A percentile compares a stretch with the other conserved stretches of the same genome.
These are phyloP conservation scores for Globisporangium cylindrosporum DNA, from an alignment of 352 stramenopile genomes.

Conservation along the genomic window DNA sequence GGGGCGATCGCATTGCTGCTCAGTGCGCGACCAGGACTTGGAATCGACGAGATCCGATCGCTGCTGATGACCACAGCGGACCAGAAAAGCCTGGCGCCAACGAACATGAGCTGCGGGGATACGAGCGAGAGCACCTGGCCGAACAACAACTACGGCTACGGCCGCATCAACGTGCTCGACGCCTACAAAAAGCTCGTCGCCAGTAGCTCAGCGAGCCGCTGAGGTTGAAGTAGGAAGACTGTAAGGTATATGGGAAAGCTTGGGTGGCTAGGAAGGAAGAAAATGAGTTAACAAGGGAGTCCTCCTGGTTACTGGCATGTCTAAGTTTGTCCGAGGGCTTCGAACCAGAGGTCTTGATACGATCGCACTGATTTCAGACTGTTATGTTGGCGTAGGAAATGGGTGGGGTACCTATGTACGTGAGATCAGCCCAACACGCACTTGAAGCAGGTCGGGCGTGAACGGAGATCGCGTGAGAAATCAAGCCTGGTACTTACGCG, in stretches of 20 bases:
- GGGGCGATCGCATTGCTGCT: slow-evolving; percentile 51
- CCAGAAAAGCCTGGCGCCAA: slow-evolving; percentile 7
- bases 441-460: not conserved
- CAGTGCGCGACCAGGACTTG: slow-evolving; percentile 29
- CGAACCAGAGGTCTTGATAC: not conserved
- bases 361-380: not conserved
- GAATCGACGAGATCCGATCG: slow-evolving; percentile 23
- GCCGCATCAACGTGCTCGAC: slow-evolving; percentile 22
- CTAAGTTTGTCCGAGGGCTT: too few relatives aligned
- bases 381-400: not conserved
- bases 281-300: not conserved
- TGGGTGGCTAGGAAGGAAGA: not conserved
- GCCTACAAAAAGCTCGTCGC: slow-evolving; percentile 10
- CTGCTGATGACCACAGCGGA: slow-evolving; percentile 18
- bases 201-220: not conserved
- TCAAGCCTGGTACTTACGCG: not conserved
- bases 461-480: not conserved
- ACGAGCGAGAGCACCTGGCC: slow-evolving; percentile 13
- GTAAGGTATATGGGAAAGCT: not conserved
- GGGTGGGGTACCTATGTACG: not conserved
- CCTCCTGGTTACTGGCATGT: too few relatives aligned
- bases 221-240: not conserved
- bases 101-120: slow-evolving; percentile 13
- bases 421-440: not conserved
- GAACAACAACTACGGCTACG: slow-evolving; percentile 27